A percentile compares a stretch with the other conserved stretches of the same genome.
phyloP scores from a whole-genome alignment of 306 rosid genomes.

The Malus fusca region DNA sequence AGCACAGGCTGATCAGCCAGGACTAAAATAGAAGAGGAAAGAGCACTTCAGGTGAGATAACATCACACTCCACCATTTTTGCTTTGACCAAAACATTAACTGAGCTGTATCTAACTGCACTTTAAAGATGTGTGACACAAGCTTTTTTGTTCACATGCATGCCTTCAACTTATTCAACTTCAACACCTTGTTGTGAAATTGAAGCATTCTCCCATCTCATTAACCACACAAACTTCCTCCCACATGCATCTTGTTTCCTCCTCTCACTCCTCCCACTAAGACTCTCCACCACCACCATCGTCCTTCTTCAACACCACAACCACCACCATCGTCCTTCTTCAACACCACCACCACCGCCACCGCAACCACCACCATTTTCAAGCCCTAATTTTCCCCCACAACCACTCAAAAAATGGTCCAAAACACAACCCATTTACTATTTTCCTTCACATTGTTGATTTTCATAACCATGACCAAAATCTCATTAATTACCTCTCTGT shows the following conservation, averaged over 20 bases:
- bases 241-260: constrained; percentile 66
- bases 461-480: constrained; percentile 22
- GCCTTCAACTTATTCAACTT: constrained; percentile 5
- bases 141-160: constrained; percentile 57
- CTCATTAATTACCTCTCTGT: constrained; percentile 39
- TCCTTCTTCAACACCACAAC: constrained; percentile 15
- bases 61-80: constrained; percentile 1
- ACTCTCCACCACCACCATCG: constrained; percentile 3
- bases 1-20: neutral
- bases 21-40: neutral
- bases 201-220: constrained; percentile 36
- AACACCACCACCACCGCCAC: neutral
- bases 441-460: constrained; percentile 27
- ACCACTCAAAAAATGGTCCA: constrained; percentile 31
- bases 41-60: constrained; percentile 8
- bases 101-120: neutral
- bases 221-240: constrained; percentile 19
- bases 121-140: neutral
- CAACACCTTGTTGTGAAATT: constrained; percentile 52
- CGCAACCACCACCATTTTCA: neutral
- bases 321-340: constrained; percentile 19
- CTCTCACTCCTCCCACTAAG: constrained; percentile 18
- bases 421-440: neutral
- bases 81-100: constrained; percentile 6
- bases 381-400: constrained; percentile 8